Conservation (phyloP, 768 basidiomycete genomes). For the Astraeus odoratus region DNA sequence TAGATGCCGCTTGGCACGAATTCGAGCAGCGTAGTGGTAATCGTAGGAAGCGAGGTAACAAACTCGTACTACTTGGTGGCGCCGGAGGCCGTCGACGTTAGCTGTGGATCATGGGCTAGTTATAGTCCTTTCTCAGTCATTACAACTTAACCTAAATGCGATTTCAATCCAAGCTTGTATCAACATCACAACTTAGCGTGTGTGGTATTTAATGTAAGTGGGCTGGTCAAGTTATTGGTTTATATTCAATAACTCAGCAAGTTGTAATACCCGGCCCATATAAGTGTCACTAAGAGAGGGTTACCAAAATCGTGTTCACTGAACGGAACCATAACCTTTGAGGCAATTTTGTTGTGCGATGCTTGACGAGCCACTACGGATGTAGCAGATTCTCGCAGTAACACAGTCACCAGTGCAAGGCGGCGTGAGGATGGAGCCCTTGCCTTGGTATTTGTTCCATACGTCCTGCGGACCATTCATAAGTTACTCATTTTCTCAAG, state of each 20-base stretch:
- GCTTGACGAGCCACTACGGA: conserved; percentile 63
- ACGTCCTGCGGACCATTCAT: conserved; percentile 32
- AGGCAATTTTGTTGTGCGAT: conserved; percentile 55
- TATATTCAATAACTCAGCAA: too few species aligned
- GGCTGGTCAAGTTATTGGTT: too few species aligned
- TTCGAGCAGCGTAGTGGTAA: conserved; percentile 45
- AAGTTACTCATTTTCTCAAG: neutral
- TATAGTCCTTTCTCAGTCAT: neutral
- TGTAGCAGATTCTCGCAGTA: conserved; percentile 69
- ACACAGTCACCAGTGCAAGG: conserved; percentile 57
- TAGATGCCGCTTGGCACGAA: conserved; percentile 78
- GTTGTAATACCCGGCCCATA: too few species aligned
- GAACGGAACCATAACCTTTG: conserved; percentile 60
- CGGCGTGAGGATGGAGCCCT: conserved; percentile 47
- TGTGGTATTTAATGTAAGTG: neutral
- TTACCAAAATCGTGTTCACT: too few species aligned
- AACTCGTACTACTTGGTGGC: conserved; percentile 67
- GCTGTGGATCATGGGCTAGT: conserved; percentile 2
- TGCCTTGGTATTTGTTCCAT: conserved; percentile 69
- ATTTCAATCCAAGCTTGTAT: neutral
- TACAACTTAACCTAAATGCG: neutral
- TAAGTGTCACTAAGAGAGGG: too few species aligned
- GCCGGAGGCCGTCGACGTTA: conserved; percentile 47
- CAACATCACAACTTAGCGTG: neutral
- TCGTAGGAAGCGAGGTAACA: conserved; percentile 55